phyloP scores from a whole-genome alignment of 1,284 basidiomycete species.

The Schizophyllum amplum region DNA sequence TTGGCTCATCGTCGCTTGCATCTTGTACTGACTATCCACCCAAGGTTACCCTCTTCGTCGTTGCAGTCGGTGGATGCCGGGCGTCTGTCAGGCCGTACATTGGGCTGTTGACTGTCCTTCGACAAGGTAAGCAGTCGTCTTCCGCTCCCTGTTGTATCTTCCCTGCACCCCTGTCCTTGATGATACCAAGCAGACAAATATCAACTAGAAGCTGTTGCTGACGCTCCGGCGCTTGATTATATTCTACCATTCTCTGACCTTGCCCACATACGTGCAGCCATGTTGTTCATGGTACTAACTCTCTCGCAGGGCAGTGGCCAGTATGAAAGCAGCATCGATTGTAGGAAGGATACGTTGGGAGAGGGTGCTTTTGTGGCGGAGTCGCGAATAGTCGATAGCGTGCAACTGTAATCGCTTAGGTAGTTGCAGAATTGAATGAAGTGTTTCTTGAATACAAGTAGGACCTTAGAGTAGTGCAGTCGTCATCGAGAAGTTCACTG shows the following conservation, averaged over 20 bases:
- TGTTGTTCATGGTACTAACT: neutral
- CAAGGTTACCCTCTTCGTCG: neutral
- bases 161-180: neutral
- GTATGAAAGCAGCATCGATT: no score
- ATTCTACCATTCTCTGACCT: neutral
- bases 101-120: neutral
- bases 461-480: no score
- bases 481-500: no score
- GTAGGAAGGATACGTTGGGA: no score
- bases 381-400: no score
- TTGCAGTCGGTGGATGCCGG: neutral
- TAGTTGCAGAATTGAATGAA: no score
- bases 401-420: no score
- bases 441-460: no score
- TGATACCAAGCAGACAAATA: slow-evolving; percentile 29
- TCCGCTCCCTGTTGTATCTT: neutral
- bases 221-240: slow-evolving; percentile 16
- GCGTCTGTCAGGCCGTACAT: neutral
- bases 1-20: neutral
- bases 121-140: neutral
- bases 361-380: no score
- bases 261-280: neutral
- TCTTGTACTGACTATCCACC: neutral
- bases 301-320: no score
- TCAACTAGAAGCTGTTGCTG: slow-evolving; percentile 85